Base-by-base conservation (phyloP, 805 yeast genomes). In the Yarrowia sp. region DNA sequence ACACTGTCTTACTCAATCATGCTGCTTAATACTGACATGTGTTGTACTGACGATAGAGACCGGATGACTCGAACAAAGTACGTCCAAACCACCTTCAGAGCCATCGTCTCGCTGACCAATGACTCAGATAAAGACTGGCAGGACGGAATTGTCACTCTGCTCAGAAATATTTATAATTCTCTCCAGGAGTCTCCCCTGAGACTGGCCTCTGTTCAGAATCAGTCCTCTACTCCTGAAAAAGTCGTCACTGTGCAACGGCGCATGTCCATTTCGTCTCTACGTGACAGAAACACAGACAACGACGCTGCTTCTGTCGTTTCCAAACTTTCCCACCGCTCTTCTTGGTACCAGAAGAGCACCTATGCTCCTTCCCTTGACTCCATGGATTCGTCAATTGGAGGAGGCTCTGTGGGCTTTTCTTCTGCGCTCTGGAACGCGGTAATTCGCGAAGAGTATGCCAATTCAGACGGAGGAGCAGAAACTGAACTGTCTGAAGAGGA, bases 1-100 rank as follows among this genome's bases (percentile, higher is more conserved):
- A 85, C 91, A 41, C 81, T 90, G 5, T 82, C 90, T 43, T 91
- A 90, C 78, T 84, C 92, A 2, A 79, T 91, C 72, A 82, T 91
- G 66, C 82, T 91, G 66, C 80, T 90, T 65, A 91, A 91, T 76
- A 89, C 97, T 0, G 92, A 92, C 69, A 80, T 90, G 56, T 91
- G 91, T 78, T 87, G 88, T 69, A 73, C 81, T 49, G 83, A 81
- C 43, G 74, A 72, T 38, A 15, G 70, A 10, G 67, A 81, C 77
- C 69, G 71, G 71, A 61, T 80, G 79, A 50, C 72, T 78, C 77
- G 74, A 81, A 84, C 73, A 2, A 73, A 71, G 53, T 74, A 73
- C 68, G 74, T 73, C 38, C 73, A 71, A 36, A 72, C 72, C 40
- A 73, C 76, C 0, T 61, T 72, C 43, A 68, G 68, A 4, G 70